These are phyloP conservation scores for Claviceps purpurea DNA, from an alignment of 2,329 filamentous ascomycete genomes.

Conservation along the genomic window DNA sequence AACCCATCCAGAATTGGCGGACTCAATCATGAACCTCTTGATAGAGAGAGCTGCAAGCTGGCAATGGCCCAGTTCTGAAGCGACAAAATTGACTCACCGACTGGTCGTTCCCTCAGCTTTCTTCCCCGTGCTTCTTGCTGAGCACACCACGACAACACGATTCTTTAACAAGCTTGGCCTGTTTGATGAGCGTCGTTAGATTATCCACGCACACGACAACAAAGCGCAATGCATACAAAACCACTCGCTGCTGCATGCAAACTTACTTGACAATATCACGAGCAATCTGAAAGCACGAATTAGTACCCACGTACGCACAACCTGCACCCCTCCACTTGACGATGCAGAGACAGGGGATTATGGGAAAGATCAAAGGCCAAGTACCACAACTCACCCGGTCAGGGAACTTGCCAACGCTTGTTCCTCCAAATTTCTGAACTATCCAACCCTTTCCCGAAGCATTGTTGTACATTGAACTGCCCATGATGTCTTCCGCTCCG, in stretches of 20 bases:
- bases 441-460: conserved; percentile 50
- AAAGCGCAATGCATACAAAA: neutral
- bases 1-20: neutral
- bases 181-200: neutral
- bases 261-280: conserved; percentile 29
- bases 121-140: conserved; percentile 83
- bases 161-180: conserved; percentile 45
- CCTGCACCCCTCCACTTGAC: neutral
- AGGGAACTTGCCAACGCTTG: conserved; percentile 88
- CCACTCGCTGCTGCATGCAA: neutral
- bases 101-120: conserved; percentile 94
- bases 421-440: conserved; percentile 91
- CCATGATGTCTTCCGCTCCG: conserved; percentile 14
- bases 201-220: neutral
- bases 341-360: neutral
- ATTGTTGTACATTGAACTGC: conserved; percentile 21
- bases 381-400: conserved; percentile 38
- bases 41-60: no score
- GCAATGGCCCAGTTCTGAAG: neutral
- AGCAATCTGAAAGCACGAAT: conserved; percentile 21
- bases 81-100: conserved; percentile 47
- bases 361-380: neutral
- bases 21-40: no score
- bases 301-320: neutral
- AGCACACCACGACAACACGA: conserved; percentile 86